These are phyloP conservation scores for Penicillium concentricum DNA, from an alignment of 2,329 filamentous ascomycete genomes.

Conservation along the genomic window DNA sequence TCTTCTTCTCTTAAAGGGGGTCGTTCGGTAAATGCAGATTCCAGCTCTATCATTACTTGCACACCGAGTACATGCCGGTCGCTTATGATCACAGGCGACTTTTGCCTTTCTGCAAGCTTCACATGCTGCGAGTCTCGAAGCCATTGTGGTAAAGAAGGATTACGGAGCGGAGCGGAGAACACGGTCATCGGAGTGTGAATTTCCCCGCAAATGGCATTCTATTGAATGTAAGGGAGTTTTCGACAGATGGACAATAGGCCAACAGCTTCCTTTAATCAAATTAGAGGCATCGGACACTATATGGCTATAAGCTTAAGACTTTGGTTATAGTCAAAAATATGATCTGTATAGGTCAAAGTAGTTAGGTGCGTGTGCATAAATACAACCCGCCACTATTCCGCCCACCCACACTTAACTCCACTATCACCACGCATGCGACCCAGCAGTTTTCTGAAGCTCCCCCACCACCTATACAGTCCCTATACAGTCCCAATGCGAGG, in stretches of 20 bases:
- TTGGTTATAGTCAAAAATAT: not conserved
- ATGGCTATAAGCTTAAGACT: not conserved
- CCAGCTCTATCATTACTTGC: conserved; percentile 12
- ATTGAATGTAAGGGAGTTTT: not conserved
- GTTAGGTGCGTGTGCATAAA: conserved; percentile 1
- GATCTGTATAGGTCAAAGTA: not conserved
- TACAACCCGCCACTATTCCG: not conserved
- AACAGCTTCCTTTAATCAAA: not conserved
- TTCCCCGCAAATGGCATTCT: not conserved
- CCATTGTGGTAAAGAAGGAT: conserved; percentile 13
- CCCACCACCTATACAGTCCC: not conserved
- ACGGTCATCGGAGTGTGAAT: conserved; percentile 9
- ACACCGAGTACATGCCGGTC: conserved; percentile 24
- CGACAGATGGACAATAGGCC: not conserved
- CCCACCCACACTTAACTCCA: not conserved
- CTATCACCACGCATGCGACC: conserved; percentile 2
- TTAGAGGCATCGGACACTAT: not conserved
- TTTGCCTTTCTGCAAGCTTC: conserved; percentile 27
- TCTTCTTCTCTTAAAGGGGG: conserved; percentile 26
- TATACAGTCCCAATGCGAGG: conserved; percentile 4
- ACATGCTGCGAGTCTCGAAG: conserved; percentile 25
- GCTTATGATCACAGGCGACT: conserved; percentile 24
- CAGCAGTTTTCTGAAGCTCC: conserved; percentile 11
- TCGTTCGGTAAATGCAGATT: conserved; percentile 27
- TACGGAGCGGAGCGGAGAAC: conserved; percentile 16